Base-by-base conservation (phyloP, 331 rosid species). In the Telfairia occidentalis region DNA sequence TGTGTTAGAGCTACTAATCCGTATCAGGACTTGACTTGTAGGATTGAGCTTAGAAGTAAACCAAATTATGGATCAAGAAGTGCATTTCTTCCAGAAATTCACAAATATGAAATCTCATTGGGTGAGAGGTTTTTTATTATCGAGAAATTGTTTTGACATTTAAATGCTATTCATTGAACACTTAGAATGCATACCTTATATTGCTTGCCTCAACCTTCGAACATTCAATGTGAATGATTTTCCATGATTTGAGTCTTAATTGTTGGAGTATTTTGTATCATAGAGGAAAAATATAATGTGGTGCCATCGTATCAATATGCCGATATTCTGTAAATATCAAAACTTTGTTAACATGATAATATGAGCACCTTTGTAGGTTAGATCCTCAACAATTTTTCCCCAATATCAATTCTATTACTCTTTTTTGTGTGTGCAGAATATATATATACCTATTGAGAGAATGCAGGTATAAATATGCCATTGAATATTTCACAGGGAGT, bases 71-170 rank as follows among this genome's bases (percentile, higher is more conserved):
- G 79, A 82, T 78, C 76, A 69, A 49, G 79, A 80, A 46, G 77
- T 65, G 30, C 77, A 75, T 71, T 76, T 52, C 32, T 81, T 67
- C 29, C 78, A 53, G 76, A 86, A 80, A 64, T 83, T 82, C 77
- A 77, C 79, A 80, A 77, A 81, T 61, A 63, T 70, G 85, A 80
- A 86, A 74, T 74, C 78, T 63, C 90, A 82, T 30, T 74, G 85
- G 85, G 90, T 86, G 78, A 77, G 82, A 24, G 5, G 45, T 48
- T 70, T 3, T 63, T 16, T 42, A 30, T 63, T 54, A 35, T 40
- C 38, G 12, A 4, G 53, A 53, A 23, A 8, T 40, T 16, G 0
- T 26, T 57, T 54, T 23, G 23, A 23, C 63, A 38, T 74, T 16
- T 74, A 53, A 19, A 35, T 54, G 45, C 23, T 73, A 6, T 46